Evolutionary conservation across 352 stramenopile species (phyloP).

Genomic region (Pythium rhizo-oryzae): DNA sequence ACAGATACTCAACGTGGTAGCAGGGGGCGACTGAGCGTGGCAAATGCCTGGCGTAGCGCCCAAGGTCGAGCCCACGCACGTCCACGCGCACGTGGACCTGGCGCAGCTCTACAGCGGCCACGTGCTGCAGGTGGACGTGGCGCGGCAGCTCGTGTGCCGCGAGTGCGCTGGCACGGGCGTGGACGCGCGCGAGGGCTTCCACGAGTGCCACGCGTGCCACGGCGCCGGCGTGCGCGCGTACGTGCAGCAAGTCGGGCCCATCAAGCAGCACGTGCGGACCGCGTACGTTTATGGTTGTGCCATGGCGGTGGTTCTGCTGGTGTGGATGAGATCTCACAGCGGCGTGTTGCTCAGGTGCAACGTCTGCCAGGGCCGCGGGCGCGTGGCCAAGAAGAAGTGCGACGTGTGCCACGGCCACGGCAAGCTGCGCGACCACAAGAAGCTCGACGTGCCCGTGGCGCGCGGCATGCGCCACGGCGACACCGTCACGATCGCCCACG

Average conservation of each 20-base stretch:
- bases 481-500: conserved; percentile 26
- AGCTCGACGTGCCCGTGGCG: conserved; percentile 31
- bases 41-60: conserved; percentile 11
- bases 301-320: too few relatives aligned
- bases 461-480: conserved; percentile 43
- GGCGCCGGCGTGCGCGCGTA: conserved; percentile 38
- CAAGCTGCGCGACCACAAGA: conserved; percentile 28
- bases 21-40: background rate
- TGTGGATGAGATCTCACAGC: conserved; percentile 1
- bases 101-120: conserved; percentile 44
- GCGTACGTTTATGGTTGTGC: conserved; percentile 23
- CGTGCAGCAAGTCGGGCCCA: conserved; percentile 41
- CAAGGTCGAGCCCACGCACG: conserved; percentile 40
- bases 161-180: conserved; percentile 43
- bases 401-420: conserved; percentile 37
- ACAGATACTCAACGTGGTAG: too few relatives aligned
- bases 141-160: conserved; percentile 39
- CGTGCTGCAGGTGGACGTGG: conserved; percentile 29
- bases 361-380: conserved; percentile 38
- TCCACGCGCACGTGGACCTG: conserved; percentile 37
- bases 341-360: conserved; percentile 34
- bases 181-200: conserved; percentile 39
- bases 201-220: conserved; percentile 45
- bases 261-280: conserved; percentile 45
- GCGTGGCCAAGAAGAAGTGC: conserved; percentile 45